Percentiles rank a stretch among this genome's conserved stretches.
phyloP scores from a whole-genome alignment of 2,329 filamentous ascomycete genomes.

The Aspergillus vadensis region DNA sequence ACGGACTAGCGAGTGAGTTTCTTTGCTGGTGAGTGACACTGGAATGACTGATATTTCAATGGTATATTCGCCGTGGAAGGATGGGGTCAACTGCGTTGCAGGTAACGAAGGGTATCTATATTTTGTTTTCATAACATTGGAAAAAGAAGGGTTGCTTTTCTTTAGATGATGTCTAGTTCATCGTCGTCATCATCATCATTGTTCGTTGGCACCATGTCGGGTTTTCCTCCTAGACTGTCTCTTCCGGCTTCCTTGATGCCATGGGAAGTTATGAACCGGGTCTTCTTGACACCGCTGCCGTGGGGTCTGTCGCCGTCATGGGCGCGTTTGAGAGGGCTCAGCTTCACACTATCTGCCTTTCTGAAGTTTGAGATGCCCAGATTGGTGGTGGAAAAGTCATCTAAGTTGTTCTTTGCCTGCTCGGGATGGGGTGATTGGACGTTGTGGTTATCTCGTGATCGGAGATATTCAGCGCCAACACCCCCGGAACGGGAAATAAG shows the following conservation, averaged over 20 bases:
- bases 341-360: slow-evolving; percentile 42
- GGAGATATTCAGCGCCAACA: slow-evolving; percentile 50
- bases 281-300: slow-evolving; percentile 60
- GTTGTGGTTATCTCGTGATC: slow-evolving; percentile 35
- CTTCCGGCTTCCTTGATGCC: slow-evolving; percentile 76
- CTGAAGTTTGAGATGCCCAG: slow-evolving; percentile 32
- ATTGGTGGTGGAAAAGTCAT: slow-evolving; percentile 16
- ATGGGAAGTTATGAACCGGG: slow-evolving; percentile 75
- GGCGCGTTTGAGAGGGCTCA: slow-evolving; percentile 45
- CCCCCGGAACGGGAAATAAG: slow-evolving; percentile 39
- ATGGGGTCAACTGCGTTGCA: neutral
- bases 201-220: slow-evolving; percentile 40
- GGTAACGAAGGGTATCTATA: slow-evolving; percentile 8
- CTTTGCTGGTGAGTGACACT: neutral
- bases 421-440: slow-evolving; percentile 7
- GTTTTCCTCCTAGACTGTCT: slow-evolving; percentile 64
- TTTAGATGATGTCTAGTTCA: slow-evolving; percentile 51
- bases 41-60: neutral
- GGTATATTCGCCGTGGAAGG: neutral
- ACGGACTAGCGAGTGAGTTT: no score
- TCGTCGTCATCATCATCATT: slow-evolving; percentile 54
- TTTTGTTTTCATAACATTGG: slow-evolving; percentile 21
- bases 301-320: slow-evolving; percentile 38
- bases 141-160: slow-evolving; percentile 10
- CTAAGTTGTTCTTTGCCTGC: neutral